Evolutionary conservation across 352 stramenopile genomes (phyloP).

Genomic region (Thalassiosira delicatula): DNA sequence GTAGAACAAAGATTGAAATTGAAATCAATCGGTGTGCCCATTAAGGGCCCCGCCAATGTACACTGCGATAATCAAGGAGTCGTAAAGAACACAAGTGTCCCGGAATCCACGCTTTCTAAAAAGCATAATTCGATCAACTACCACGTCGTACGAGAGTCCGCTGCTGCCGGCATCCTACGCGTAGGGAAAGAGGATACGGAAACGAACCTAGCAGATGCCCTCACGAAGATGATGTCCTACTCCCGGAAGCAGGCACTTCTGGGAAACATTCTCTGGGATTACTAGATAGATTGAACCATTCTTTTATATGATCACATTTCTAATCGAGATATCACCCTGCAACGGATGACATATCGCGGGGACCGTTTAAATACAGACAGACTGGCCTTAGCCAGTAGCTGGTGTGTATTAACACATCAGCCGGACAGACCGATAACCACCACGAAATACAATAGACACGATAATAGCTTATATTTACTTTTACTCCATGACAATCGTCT

Average conservation of each 20-base stretch:
- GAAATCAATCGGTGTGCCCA: conserved; percentile 58
- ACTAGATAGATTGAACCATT: background rate
- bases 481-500: too few relatives aligned
- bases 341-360: background rate
- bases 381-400: too few relatives aligned
- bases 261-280: background rate
- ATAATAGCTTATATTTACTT: too few relatives aligned
- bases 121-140: conserved; percentile 72
- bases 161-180: conserved; percentile 50
- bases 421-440: too few relatives aligned
- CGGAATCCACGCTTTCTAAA: conserved; percentile 64
- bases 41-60: conserved; percentile 48
- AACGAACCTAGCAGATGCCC: conserved; percentile 60
- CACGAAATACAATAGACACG: too few relatives aligned
- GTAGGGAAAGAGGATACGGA: conserved; percentile 56
- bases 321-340: background rate
- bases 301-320: background rate
- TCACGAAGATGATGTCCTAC: conserved; percentile 62
- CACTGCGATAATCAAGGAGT: conserved; percentile 67
- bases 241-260: conserved; percentile 30
- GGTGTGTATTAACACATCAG: too few relatives aligned
- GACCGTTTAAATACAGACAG: conserved; percentile 3
- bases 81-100: conserved; percentile 56
- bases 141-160: conserved; percentile 51
- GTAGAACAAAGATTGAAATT: conserved; percentile 65